Base-by-base conservation (phyloP, 2,329 filamentous ascomycete species). In the Fusarium nelsonii region DNA sequence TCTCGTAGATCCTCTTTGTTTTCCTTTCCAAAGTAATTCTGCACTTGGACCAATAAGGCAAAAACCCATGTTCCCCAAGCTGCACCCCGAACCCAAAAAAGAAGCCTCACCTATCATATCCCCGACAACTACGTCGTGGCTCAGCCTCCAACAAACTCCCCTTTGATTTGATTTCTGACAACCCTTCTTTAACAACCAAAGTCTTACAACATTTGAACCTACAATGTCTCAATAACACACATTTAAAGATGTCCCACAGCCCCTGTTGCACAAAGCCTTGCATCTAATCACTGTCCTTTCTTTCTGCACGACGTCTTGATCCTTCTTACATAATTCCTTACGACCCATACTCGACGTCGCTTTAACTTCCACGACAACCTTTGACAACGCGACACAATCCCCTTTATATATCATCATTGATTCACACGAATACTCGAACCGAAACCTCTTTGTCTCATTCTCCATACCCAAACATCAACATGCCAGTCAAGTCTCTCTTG, bases 401-500 rank as follows among this genome's bases (percentile, higher is more conserved):
- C 11, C 15, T 33, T 18, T 36, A 37, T 48, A 50, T 20, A 16
- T 14, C 28, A 28, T 6, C 34, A 28, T 4, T 16, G 6, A 15
- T n/a, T 34, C 8, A 23, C 34, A 18, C 32, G 20, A 26, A 23
- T 36, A 8, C 9, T 39, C 18, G 14, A 60, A 43, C 14, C 18
- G 32, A 41, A 37, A 14, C 20, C 18, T 18, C 20, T 28, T 32
- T 16, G 14, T 12, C 36, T 44, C 34, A 16, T 20, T 10, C 23
- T n/a, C 14, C n/a, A 14, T 12, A 36, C 16, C 14, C n/a, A 50
- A 50, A 16, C 30, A 26, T 34, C 44, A 69, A 63, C 18, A 69
- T 84, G 82, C 76, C 81, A 50, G 78, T 81, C 68, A 84, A 85
- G 65, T 84, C 85, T 33, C 81, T 90, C 2, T 75, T 83, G 46